Conservation (phyloP, 225 moss, liverwort and hornwort species). For the Sphagnum tenellum region DNA sequence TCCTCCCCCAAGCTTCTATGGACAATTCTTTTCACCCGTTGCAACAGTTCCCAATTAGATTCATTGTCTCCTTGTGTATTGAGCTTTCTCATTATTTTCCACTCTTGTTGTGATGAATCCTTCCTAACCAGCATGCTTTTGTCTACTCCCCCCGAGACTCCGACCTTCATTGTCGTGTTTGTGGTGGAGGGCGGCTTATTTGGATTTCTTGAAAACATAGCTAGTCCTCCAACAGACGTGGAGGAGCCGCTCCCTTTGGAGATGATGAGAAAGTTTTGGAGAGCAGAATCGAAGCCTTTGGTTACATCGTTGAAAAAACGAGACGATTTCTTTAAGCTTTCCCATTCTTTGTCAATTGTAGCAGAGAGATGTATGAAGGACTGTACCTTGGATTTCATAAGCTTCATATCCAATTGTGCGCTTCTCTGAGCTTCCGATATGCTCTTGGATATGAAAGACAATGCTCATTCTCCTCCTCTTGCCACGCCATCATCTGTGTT, state of each 20-base stretch:
- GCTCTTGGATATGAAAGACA: constrained; percentile 39
- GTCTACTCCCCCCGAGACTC: too few species aligned
- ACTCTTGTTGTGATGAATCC: too few species aligned
- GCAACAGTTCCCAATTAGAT: constrained; percentile 35
- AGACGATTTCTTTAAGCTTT: constrained; percentile 19
- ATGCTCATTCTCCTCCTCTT: constrained; percentile 34
- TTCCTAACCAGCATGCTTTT: too few species aligned
- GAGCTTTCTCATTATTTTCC: too few species aligned
- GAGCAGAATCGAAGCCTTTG: background rate
- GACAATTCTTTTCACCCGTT: constrained; percentile 38
- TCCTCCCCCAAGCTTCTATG: constrained; percentile 32
- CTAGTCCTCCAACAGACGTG: too few species aligned
- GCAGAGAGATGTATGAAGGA: constrained; percentile 29
- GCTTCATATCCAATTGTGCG: constrained; percentile 34
- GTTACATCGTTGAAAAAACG: constrained; percentile 6
- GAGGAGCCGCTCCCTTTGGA: constrained; percentile 28
- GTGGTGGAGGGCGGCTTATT: too few species aligned
- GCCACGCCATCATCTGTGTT: constrained; percentile 7
- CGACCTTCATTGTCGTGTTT: too few species aligned
- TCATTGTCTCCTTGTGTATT: constrained; percentile 2
- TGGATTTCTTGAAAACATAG: too few species aligned
- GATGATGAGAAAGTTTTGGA: background rate
- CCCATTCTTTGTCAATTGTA: constrained; percentile 23
- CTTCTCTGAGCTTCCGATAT: constrained; percentile 35
- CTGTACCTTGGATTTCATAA: constrained; percentile 29